A percentile compares a stretch with the other conserved stretches of the same genome.
Conservation (phyloP, 1,284 basidiomycete genomes). For the Cerrena zonata region DNA sequence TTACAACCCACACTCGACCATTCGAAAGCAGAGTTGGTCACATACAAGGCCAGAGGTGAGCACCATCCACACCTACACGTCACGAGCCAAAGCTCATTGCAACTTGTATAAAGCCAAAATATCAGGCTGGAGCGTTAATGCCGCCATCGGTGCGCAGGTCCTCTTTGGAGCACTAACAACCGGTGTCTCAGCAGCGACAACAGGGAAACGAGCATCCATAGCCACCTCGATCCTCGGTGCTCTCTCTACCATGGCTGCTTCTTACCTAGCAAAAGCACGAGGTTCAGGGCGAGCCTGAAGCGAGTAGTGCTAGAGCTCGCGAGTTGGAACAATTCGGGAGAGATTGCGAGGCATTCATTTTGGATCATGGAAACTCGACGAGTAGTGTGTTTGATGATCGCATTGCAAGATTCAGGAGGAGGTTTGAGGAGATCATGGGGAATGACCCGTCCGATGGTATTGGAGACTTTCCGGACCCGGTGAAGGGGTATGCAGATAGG, state of each 20-base stretch:
- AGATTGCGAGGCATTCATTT: slow-evolving; percentile 47
- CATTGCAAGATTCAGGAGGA: slow-evolving; percentile 23
- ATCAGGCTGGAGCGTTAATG: slow-evolving; percentile 46
- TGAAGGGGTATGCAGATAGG: not conserved
- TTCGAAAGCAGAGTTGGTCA: slow-evolving; percentile 22
- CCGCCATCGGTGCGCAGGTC: slow-evolving; percentile 51
- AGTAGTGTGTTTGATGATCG: slow-evolving; percentile 20
- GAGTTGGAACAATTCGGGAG: slow-evolving; percentile 63
- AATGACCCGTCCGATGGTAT: slow-evolving; percentile 8
- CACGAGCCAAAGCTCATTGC: not conserved
- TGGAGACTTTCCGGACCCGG: not conserved
- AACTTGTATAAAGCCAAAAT: not conserved
- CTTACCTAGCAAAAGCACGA: slow-evolving; percentile 62
- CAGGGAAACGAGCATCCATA: slow-evolving; percentile 28
- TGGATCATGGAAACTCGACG: slow-evolving; percentile 48
- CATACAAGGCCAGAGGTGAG: slow-evolving; percentile 21
- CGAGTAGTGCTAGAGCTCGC: slow-evolving; percentile 45
- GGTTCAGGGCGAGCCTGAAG: slow-evolving; percentile 65
- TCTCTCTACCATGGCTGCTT: slow-evolving; percentile 57
- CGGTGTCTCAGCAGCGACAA: slow-evolving; percentile 48
- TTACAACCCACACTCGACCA: slow-evolving; percentile 27
- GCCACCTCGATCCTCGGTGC: slow-evolving; percentile 39
- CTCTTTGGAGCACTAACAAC: slow-evolving; percentile 64
- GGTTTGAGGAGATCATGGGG: slow-evolving; percentile 31
- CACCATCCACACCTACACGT: not conserved